Base-by-base conservation (phyloP, 2,329 filamentous ascomycete genomes). In the Aspergillus glaucus region DNA sequence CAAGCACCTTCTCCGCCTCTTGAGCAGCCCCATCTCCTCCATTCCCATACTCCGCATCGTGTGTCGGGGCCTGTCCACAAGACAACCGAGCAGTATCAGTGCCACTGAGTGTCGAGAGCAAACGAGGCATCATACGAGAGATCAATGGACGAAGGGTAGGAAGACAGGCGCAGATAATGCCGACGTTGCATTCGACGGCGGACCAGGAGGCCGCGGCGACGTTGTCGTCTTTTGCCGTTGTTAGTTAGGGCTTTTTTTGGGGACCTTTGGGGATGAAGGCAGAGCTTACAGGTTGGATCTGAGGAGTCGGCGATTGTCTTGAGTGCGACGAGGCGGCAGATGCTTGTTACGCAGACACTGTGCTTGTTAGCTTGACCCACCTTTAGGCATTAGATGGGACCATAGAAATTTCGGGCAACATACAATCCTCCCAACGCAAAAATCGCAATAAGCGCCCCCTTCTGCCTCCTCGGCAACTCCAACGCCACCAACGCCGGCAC, bases 381-480 rank as follows among this genome's bases (percentile, higher is more conserved):
- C 22, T 22, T 22, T 22, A 22, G 22, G 5, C 22, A 22, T 22
- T 22, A 22, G 22, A 22, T 6, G 6, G 22, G 22, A 3, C 22
- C 22, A 22, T 5, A 3, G 22, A 22, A 22, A 22, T n/a, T n/a
- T n/a, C n/a, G 6, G 22, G 22, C 4, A 22, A 22, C 22, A 19
- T 53, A 70, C 67, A 70, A 68, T 46, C 65, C 63, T 42, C 67
- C 67, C 12, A 69, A 14, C 0, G 68, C 60, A 57, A 77, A 77
- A 41, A 76, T 64, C 1, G 67, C 55, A 22, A 72, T 65, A 15
- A 75, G 56, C 2, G 61, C 65, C 40, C 69, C 32, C 48, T 70
- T 75, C 52, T 77, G 72, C 46, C 59, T 70, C 26, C 53, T 58
- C 0, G 74, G 72, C 3, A 77, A 56, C 22, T 69, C 65, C 6